phyloP scores from a whole-genome alignment of 2,329 filamentous ascomycete species.

The Exserohilum turcica region DNA sequence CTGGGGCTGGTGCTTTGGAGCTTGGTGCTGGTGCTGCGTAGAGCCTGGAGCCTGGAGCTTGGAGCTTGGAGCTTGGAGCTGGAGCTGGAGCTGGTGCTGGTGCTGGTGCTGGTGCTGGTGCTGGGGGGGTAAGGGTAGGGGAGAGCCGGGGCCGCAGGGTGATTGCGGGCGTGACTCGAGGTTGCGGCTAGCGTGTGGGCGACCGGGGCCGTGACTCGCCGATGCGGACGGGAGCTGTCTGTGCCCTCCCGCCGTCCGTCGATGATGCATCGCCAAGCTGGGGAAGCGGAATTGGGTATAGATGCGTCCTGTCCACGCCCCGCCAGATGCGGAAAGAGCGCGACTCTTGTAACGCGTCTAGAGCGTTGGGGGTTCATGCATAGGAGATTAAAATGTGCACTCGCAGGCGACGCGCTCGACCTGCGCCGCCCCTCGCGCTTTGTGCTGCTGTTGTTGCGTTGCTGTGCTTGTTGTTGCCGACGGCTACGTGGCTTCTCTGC shows the following conservation, averaged over 20 bases:
- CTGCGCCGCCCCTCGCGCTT: background rate
- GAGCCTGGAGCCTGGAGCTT: too few relatives aligned
- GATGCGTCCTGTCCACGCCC: background rate
- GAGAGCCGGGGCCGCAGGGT: slow-evolving; percentile 2
- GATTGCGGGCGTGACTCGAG: slow-evolving; percentile 2
- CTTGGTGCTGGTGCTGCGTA: too few relatives aligned
- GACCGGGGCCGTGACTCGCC: slow-evolving; percentile 5
- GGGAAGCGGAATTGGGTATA: slow-evolving; percentile 18
- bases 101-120: background rate
- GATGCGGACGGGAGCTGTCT: slow-evolving; percentile 13
- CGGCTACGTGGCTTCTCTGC: slow-evolving; percentile 21
- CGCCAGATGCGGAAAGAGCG: slow-evolving; percentile 11
- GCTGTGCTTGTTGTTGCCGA: background rate
- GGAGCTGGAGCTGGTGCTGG: background rate
- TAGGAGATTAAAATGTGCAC: slow-evolving; percentile 9
- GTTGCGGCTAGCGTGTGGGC: slow-evolving; percentile 5
- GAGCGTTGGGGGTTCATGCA: slow-evolving; percentile 11
- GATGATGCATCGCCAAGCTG: slow-evolving; percentile 22
- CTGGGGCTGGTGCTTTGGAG: background rate
- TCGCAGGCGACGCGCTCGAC: background rate
- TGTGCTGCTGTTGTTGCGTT: too few relatives aligned
- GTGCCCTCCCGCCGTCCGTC: slow-evolving; percentile 15
- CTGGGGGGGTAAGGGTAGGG: too few relatives aligned
- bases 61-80: too few relatives aligned
- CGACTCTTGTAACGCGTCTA: slow-evolving; percentile 1